Evolutionary conservation across 768 basidiomycete genomes (phyloP), one percentile per base, ranked within the genome.

Genomic region (Serendipita sp.): DNA sequence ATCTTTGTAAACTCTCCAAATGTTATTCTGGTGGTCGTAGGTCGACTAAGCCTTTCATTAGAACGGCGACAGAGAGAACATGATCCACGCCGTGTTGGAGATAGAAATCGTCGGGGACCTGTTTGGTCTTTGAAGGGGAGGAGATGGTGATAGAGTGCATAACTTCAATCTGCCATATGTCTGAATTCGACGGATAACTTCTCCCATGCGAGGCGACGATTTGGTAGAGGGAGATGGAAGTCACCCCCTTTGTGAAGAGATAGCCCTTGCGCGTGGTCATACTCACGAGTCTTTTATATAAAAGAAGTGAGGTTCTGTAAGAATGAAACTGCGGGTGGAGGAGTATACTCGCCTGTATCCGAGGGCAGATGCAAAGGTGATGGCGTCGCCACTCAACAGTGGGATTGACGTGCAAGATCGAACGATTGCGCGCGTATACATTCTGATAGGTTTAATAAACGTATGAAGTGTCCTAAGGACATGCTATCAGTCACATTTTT

Each of bases 11-110:
- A 9, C 45, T 48, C 20, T 7, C n/a, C 9, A 9, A 9, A 9
- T 48, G 7, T 20, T 20, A 28, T 33, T 58, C 17, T 17, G 53
- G 53, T 58, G 53, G 53, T 22, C 4, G 24, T 24, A 58, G 24
- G 24, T 58, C 53, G 17, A 58, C 53, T 9, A 58, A 33, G 17
- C 53, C 53, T 58, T 58, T 58, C 53, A 58, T 58, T 13, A 58
- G 22, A 4, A 58, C 17, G 22, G 53, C 53, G 30, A 58, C 53
- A 7, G 53, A 22, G 30, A 58, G 22, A 24, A 58, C 31, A 28
- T 5, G 4, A 11, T 58, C 53, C 17, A 58, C 53, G 2, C 53
- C 30, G 31, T 58, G 22, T 26, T 58, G 17, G 53, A 58, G 22
- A 58, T 24, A 33, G 20, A n/a, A 24, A n/a, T 22, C 53, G 1